phyloP scores from a whole-genome alignment of 2,329 filamentous ascomycete species.

The Beauveria caledonica region DNA sequence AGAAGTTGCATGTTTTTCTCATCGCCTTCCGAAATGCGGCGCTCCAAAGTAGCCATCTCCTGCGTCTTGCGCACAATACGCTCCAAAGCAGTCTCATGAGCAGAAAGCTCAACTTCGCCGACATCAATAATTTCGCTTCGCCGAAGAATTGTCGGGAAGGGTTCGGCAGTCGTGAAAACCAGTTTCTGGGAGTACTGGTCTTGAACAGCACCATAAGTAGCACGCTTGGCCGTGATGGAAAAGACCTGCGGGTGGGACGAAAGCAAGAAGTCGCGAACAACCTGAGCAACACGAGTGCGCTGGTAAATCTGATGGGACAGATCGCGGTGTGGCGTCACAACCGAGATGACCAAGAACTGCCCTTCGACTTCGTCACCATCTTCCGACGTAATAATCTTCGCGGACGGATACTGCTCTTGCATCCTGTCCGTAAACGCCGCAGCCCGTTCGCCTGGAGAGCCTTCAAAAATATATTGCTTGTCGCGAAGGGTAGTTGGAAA shows the following conservation, averaged over 20 bases:
- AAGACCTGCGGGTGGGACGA: conserved; percentile 71
- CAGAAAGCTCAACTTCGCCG: conserved; percentile 57
- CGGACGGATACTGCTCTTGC: conserved; percentile 81
- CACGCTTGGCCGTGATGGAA: conserved; percentile 65
- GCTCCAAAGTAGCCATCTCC: conserved; percentile 71
- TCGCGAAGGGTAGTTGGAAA: conserved; percentile 76
- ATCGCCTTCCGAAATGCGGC: conserved; percentile 63
- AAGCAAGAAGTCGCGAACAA: conserved; percentile 79
- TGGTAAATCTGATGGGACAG: conserved; percentile 78
- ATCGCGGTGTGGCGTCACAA: conserved; percentile 76
- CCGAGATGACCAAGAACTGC: conserved; percentile 77
- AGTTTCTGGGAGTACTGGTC: conserved; percentile 78
- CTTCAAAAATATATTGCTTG: conserved; percentile 90
- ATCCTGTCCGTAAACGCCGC: conserved; percentile 82
- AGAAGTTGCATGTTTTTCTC: conserved; percentile 60
- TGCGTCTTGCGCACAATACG: conserved; percentile 84
- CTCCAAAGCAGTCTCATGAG: conserved; percentile 83
- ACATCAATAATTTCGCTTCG: conserved; percentile 74
- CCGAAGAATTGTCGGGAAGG: conserved; percentile 84
- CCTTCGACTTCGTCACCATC: conserved; percentile 76
- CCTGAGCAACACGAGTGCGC: conserved; percentile 71
- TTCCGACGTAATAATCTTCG: conserved; percentile 66
- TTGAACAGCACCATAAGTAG: conserved; percentile 57
- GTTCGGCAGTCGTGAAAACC: conserved; percentile 72
- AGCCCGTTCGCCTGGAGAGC: conserved; percentile 65